phyloP scores from a whole-genome alignment of 192 early-diverging fungal genomes.

The Jimgerdemannia lactiflua region DNA sequence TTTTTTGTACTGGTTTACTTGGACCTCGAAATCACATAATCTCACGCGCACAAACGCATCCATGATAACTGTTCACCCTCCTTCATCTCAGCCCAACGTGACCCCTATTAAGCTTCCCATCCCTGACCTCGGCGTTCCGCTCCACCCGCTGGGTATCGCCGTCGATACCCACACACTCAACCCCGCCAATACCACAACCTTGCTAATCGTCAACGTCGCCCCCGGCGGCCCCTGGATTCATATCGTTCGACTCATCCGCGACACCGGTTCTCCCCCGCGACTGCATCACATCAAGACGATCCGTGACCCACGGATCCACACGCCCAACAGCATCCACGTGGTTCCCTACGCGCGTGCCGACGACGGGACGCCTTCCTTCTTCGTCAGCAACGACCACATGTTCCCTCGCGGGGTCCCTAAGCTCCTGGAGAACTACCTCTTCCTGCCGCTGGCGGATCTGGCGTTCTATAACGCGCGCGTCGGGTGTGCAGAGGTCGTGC shows the following conservation, averaged over 20 bases:
- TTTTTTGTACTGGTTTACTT: too few species aligned
- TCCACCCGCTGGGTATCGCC: conserved; percentile 27
- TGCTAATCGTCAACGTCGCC: conserved; percentile 17
- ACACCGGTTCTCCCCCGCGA: not conserved
- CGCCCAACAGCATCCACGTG: conserved; percentile 23
- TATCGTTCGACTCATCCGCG: conserved; percentile 8
- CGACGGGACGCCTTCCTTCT: conserved; percentile 26
- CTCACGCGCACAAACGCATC: too few species aligned
- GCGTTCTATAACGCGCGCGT: conserved; percentile 24
- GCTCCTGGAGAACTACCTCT: conserved; percentile 17
- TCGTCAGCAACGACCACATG: conserved; percentile 26
- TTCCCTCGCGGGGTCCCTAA: conserved; percentile 8
- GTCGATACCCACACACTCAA: conserved; percentile 3
- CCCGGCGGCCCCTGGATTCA: conserved; percentile 7
- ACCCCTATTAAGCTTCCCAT: not conserved
- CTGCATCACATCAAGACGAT: conserved; percentile 16
- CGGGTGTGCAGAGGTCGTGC: not conserved
- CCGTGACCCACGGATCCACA: conserved; percentile 1
- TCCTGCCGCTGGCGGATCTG: conserved; percentile 17
- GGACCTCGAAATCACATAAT: too few species aligned
- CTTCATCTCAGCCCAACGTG: conserved; percentile 4
- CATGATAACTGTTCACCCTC: not conserved
- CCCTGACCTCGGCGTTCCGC: not conserved
- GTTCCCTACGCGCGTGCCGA: conserved; percentile 14
- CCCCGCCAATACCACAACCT: not conserved